Conservation (phyloP, 352 stramenopile genomes). For the Globisporangium cystogenes region DNA sequence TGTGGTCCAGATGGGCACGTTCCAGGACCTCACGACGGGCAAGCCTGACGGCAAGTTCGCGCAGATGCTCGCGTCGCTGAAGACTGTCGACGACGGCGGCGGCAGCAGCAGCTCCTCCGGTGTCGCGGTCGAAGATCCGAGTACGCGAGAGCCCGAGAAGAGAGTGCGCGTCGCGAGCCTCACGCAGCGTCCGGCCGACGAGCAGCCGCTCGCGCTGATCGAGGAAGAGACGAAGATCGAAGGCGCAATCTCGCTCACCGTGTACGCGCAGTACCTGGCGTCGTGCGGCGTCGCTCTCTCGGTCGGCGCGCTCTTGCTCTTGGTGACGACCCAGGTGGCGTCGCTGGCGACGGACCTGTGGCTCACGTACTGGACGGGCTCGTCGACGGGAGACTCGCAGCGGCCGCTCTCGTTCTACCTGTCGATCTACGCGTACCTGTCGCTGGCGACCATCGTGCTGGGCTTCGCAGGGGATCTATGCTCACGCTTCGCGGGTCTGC, state of each 20-base stretch:
- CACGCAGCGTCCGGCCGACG: constrained; percentile 9
- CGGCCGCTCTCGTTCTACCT: constrained; percentile 40
- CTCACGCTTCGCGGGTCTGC: constrained; percentile 40
- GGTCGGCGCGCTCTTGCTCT: constrained; percentile 24
- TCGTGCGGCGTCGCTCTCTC: constrained; percentile 35
- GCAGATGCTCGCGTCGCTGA: constrained; percentile 22
- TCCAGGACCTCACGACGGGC: constrained; percentile 33
- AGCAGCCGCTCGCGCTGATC: constrained; percentile 18
- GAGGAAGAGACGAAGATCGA: constrained; percentile 42
- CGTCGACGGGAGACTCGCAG: constrained; percentile 2
- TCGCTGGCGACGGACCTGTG: constrained; percentile 62
- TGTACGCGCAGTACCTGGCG: constrained; percentile 45
- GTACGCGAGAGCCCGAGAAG: background rate
- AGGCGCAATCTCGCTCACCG: constrained; percentile 25
- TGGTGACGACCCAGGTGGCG: constrained; percentile 40
- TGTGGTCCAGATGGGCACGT: constrained; percentile 58
- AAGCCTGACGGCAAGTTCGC: constrained; percentile 37
- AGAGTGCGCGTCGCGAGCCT: constrained; percentile 3
- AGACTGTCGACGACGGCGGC: background rate
- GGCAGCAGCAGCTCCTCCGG: background rate
- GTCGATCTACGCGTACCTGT: constrained; percentile 51
- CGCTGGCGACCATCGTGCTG: constrained; percentile 41
- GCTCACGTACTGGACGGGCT: constrained; percentile 53
- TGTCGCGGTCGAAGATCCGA: too few species aligned
- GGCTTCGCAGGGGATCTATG: constrained; percentile 42